Base-by-base conservation (phyloP, 306 rosid genomes). In the Myrica gale region DNA sequence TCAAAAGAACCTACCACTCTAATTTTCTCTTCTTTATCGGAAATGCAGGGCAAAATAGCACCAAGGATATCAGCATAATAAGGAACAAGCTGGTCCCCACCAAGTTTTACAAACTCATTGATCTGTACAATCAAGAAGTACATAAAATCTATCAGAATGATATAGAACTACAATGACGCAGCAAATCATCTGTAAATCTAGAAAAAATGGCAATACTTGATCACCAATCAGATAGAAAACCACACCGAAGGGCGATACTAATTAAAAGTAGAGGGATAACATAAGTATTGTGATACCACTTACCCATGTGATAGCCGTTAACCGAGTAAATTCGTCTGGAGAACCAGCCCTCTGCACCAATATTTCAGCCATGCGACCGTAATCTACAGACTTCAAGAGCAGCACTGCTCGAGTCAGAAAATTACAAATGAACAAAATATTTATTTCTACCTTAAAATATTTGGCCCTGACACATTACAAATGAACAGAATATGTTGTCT, bases 311-410 rank as follows among this genome's bases (percentile, higher is more conserved):
- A 92, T 83, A 68, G 99, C 98, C 51, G 97, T 92, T 86, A 92
- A 86, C 81, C 99, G 90, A 80, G 98, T 96, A 85, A 92, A 96
- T 70, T 96, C 99, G 81, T 96, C 98, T 0, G 76, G 51, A 80
- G 98, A 92, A 83, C 87, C 87, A 61, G 98, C 98, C 84, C 98
- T 96, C 83, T 90, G 89, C 69, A 96, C 97, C 90, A 96, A 87
- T 79, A 96, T 96, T 83, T 96, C 92, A 79, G 98, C 98, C 99
- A 96, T 96, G 77, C 99, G 96, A 76, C 99, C 98, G 89, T 90
- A 96, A 96, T 96, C 99, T 96, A 96, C 99, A 96, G 99, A 90
- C 99, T 96, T 96, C 97, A 96, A 96, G 88, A 96, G 97, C 88
- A 96, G 95, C 93, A 92, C 98, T 92, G 93, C 87, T 87, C 82